Percentiles rank a stretch among this genome's conserved stretches.
Conservation (phyloP, 2,329 filamentous ascomycete genomes). For the Alternaria angustiovoidea region DNA sequence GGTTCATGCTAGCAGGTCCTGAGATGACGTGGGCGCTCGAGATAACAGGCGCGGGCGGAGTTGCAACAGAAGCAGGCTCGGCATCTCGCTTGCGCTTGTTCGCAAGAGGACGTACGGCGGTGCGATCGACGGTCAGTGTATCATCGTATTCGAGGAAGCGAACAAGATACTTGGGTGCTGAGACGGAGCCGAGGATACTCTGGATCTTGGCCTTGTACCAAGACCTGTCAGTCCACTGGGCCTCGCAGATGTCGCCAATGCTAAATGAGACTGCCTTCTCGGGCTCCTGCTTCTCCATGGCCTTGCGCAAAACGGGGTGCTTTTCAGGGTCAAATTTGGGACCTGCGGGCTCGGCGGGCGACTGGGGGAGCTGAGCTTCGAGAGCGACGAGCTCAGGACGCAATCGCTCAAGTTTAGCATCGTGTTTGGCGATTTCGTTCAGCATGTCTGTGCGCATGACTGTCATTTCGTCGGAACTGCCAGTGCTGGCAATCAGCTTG, state of each 20-base stretch:
- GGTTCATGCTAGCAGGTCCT: slow-evolving; percentile 72
- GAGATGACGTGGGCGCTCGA: slow-evolving; percentile 65
- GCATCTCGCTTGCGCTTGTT: slow-evolving; percentile 76
- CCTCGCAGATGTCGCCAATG: slow-evolving; percentile 89
- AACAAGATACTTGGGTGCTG: slow-evolving; percentile 90
- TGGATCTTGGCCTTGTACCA: slow-evolving; percentile 95
- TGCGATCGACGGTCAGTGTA: slow-evolving; percentile 74
- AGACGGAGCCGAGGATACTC: slow-evolving; percentile 90
- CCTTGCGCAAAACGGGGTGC: slow-evolving; percentile 73
- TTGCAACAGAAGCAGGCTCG: slow-evolving; percentile 71
- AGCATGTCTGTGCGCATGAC: slow-evolving; percentile 85
- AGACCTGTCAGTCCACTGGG: slow-evolving; percentile 88
- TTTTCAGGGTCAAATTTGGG: slow-evolving; percentile 80
- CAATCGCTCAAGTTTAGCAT: slow-evolving; percentile 69
- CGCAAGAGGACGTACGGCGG: slow-evolving; percentile 43
- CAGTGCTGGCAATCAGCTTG: slow-evolving; percentile 76
- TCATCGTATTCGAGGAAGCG: slow-evolving; percentile 95
- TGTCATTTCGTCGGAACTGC: slow-evolving; percentile 79
- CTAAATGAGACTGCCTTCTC: slow-evolving; percentile 67
- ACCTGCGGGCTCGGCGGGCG: slow-evolving; percentile 31
- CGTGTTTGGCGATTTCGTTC: slow-evolving; percentile 79
- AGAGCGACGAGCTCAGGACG: slow-evolving; percentile 71
- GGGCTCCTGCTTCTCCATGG: slow-evolving; percentile 51
- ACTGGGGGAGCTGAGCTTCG: slow-evolving; percentile 57
- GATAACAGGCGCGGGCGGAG: slow-evolving; percentile 47